Conservation (phyloP, 495 filamentous ascomycete genomes). For the Aspergillus sclerotiicarbonarius region DNA sequence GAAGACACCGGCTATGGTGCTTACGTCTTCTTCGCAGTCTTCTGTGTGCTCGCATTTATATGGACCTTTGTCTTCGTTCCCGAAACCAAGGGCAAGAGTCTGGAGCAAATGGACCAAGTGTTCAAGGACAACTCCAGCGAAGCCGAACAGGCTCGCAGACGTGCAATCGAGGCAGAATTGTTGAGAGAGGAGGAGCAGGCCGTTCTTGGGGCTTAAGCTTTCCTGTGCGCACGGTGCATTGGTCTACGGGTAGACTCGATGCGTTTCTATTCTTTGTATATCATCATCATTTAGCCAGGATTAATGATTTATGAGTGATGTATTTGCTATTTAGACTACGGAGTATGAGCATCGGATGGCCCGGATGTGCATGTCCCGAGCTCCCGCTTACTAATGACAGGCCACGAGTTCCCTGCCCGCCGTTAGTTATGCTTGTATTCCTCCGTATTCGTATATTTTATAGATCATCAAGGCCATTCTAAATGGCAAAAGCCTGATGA, state of each 20-base stretch:
- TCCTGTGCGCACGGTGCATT: neutral
- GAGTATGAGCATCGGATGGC: too few species aligned
- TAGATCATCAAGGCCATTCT: too few species aligned
- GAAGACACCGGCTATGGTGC: constrained; percentile 55
- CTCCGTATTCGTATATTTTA: too few species aligned
- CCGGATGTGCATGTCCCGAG: too few species aligned
- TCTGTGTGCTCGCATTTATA: constrained; percentile 52
- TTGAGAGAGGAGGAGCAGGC: constrained; percentile 9
- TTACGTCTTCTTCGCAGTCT: constrained; percentile 56
- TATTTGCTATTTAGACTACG: too few species aligned
- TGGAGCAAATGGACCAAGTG: constrained; percentile 57
- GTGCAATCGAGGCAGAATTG: constrained; percentile 39
- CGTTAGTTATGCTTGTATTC: too few species aligned
- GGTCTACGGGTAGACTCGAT: neutral
- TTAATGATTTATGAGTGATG: neutral
- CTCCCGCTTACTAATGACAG: too few species aligned
- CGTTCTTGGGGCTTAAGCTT: neutral
- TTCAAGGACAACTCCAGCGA: constrained; percentile 48
- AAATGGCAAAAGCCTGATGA: too few species aligned
- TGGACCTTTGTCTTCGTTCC: constrained; percentile 57
- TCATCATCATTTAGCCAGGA: neutral
- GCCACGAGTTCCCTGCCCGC: too few species aligned
- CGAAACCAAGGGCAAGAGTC: constrained; percentile 56
- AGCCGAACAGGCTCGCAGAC: constrained; percentile 35
- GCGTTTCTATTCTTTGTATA: neutral